These are phyloP conservation scores for Hydrangea macrophylla DNA, from an alignment of 148 eudicot genomes.

Conservation along the genomic window DNA sequence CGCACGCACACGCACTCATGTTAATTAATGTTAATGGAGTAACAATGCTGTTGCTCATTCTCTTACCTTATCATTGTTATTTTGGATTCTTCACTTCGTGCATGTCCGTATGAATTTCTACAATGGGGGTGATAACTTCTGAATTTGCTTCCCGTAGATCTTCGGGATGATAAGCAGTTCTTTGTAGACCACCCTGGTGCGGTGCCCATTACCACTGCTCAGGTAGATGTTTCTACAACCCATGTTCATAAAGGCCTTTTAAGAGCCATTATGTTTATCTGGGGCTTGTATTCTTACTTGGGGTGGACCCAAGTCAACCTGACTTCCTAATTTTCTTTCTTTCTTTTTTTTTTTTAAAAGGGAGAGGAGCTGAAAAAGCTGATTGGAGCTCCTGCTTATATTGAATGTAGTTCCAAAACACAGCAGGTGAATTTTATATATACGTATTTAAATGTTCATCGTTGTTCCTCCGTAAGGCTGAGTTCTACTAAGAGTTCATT, in stretches of 20 bases:
- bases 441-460: background rate
- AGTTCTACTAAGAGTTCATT: background rate
- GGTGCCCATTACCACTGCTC: constrained; percentile 67
- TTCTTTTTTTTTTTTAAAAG: too few species aligned
- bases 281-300: background rate
- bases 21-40: too few species aligned
- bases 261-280: background rate
- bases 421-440: constrained; percentile 57
- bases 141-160: constrained; percentile 45
- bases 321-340: constrained; percentile 10
- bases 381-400: constrained; percentile 78
- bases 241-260: constrained; percentile 5
- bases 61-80: too few species aligned
- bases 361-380: constrained; percentile 79
- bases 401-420: constrained; percentile 84
- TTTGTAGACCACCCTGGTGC: constrained; percentile 82
- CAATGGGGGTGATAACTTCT: background rate
- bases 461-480: background rate
- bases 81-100: too few species aligned
- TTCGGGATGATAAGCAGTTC: constrained; percentile 78
- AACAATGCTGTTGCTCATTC: too few species aligned
- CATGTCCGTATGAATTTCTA: too few species aligned
- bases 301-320: constrained; percentile 1
- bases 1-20: too few species aligned
- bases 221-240: constrained; percentile 37